A percentile compares a stretch with the other conserved stretches of the same genome.
These are phyloP conservation scores for Rhododendron vialii DNA, from an alignment of 148 eudicot species.

Conservation along the genomic window DNA sequence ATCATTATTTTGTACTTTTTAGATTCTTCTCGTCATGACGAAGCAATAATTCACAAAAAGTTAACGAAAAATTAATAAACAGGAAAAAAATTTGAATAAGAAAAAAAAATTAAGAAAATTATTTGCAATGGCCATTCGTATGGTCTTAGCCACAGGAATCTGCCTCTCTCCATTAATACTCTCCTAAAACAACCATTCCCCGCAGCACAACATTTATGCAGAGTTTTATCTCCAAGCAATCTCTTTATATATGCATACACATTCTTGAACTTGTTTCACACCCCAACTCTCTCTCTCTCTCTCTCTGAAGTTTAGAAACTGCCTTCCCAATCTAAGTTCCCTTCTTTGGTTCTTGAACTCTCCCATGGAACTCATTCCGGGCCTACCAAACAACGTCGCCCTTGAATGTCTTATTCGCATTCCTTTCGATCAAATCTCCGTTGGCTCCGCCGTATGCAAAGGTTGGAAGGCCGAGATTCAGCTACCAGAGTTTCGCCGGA, in stretches of 20 bases:
- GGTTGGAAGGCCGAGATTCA: constrained; percentile 46
- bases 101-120: too few relatives aligned
- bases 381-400: constrained; percentile 61
- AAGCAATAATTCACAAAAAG: too few relatives aligned
- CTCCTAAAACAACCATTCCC: background rate
- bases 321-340: background rate
- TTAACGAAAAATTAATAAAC: too few relatives aligned
- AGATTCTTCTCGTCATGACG: too few relatives aligned
- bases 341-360: background rate
- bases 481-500: constrained; percentile 34
- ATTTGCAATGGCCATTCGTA: background rate
- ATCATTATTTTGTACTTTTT: too few relatives aligned
- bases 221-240: background rate
- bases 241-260: background rate
- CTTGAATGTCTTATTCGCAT: constrained; percentile 58
- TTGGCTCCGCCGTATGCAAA: constrained; percentile 38
- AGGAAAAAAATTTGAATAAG: too few relatives aligned
- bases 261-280: background rate
- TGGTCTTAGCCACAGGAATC: background rate
- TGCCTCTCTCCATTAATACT: background rate
- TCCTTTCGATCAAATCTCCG: constrained; percentile 38
- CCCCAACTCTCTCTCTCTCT: background rate
- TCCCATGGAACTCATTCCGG: constrained; percentile 60
- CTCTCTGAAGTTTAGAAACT: background rate
- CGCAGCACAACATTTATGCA: background rate